Percentiles rank a stretch among this genome's conserved stretches.
Conservation (phyloP, 805 yeast genomes). For the Spathaspora girioi region DNA sequence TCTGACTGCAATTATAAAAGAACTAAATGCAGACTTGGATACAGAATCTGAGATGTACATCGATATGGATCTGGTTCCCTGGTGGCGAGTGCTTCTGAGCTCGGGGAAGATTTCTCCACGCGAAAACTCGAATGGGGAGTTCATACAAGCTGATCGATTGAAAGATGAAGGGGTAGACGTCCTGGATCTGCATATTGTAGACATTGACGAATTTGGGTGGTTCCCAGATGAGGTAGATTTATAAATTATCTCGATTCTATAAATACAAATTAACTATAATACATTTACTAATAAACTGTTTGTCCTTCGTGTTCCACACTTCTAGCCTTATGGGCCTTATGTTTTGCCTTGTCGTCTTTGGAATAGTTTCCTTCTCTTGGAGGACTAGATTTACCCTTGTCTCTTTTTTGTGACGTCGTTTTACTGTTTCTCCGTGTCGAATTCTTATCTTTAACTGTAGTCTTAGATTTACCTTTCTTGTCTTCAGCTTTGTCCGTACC, state of each 20-base stretch:
- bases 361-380: not conserved
- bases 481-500: conserved; percentile 1
- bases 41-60: conserved; percentile 9
- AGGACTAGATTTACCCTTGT: not conserved
- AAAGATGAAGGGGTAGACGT: conserved; percentile 44
- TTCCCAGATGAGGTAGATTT: conserved; percentile 51
- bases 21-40: conserved; percentile 19
- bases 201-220: conserved; percentile 58
- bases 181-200: conserved; percentile 35
- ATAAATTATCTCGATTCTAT: not conserved
- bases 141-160: conserved; percentile 44
- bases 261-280: not conserved
- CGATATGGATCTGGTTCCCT: conserved; percentile 47
- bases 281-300: not conserved
- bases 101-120: conserved; percentile 60
- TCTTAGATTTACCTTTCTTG: conserved; percentile 2
- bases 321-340: not conserved
- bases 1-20: conserved; percentile 18
- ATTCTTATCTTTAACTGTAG: conserved; percentile 3
- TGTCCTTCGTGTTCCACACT: not conserved
- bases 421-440: conserved; percentile 1
- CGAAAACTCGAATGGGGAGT: conserved; percentile 37
- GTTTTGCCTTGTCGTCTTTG: not conserved
- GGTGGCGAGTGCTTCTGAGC: conserved; percentile 79
- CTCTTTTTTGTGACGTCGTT: not conserved